Base-by-base conservation (phyloP, 176 grass and related monocot genomes). In the Alopecurus myosuroides region DNA sequence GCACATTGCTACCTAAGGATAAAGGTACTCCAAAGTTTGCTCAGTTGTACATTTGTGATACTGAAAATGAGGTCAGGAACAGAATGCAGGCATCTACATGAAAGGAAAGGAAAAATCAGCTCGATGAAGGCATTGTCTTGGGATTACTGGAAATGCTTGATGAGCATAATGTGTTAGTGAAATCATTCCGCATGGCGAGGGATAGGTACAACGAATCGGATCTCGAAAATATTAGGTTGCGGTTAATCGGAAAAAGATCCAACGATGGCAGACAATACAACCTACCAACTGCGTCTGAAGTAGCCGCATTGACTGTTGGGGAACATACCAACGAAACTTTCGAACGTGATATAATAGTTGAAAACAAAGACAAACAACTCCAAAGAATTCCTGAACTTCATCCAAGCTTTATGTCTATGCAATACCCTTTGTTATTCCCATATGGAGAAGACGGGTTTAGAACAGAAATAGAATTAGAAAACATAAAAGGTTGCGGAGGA, bases 341-440 rank as follows among this genome's bases (percentile, higher is more conserved):
- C 0, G 55, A 53, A 66, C 25, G 69, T 19, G 34, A 85, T 62
- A 85, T 85, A 70, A 65, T 89, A 42, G 44, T 89, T 4, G 65
- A 89, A 72, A 36, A 39, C 4, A 78, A 85, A 33, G 76, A 82
- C 20, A 71, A 51, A 20, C 3, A 37, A 6, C 41, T 88, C 0
- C 22, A 84, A 6, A 28, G 60, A 79, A 88, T 84, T 23, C 67
- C 17, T 0, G 58, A 82, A 25, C 3, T 88, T 3, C 86, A 84
- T 26, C 71, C 79, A 48, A 84, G 56, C 40, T 84, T 69, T 48
- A 83, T 84, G 79, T 31, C 86, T 46, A 70, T 88, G 86, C 53
- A 83, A 78, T 88, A 84, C 40, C 80, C 69, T 1, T 70, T 88
- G 13, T 23, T 70, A 40, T 70, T 70, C 36, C 66, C 66, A 14